A percentile compares a stretch with the other conserved stretches of the same genome.
These are phyloP conservation scores for Verbascum thapsus DNA, from an alignment of 257 asterid genomes.

Conservation along the genomic window DNA sequence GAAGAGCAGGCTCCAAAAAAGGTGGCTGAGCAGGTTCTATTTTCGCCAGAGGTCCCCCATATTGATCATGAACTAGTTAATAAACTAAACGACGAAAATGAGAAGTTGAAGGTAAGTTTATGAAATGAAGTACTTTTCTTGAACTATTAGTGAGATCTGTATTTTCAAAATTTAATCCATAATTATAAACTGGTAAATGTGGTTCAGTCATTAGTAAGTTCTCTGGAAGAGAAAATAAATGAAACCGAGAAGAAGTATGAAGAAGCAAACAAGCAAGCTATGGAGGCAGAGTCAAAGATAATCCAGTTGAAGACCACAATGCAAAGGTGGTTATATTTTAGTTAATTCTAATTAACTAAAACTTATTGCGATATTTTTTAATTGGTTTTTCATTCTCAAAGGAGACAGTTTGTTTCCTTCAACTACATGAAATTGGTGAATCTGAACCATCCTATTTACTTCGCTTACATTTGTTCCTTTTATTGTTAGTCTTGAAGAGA, in stretches of 20 bases:
- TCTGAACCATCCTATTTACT: background rate
- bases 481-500: slow-evolving; percentile 62
- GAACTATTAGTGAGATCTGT: slow-evolving; percentile 21
- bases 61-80: slow-evolving; percentile 50
- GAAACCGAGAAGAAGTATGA: slow-evolving; percentile 59
- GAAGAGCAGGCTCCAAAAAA: slow-evolving; percentile 40
- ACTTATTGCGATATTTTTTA: background rate
- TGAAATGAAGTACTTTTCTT: slow-evolving; percentile 11
- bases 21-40: slow-evolving; percentile 33
- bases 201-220: slow-evolving; percentile 53
- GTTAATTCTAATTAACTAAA: slow-evolving; percentile 15
- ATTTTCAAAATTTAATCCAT: slow-evolving; percentile 21
- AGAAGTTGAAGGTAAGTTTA: slow-evolving; percentile 60
- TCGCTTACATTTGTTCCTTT: slow-evolving; percentile 27
- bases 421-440: slow-evolving; percentile 21
- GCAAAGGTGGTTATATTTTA: slow-evolving; percentile 54
- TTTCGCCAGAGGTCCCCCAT: slow-evolving; percentile 40
- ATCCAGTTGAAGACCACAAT: slow-evolving; percentile 55
- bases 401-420: slow-evolving; percentile 11
- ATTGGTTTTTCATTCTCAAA: background rate
- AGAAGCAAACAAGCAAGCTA: slow-evolving; percentile 58
- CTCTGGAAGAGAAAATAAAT: slow-evolving; percentile 55
- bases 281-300: slow-evolving; percentile 65
- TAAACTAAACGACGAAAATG: slow-evolving; percentile 65
- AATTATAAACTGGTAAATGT: slow-evolving; percentile 12